Conservation (phyloP, 768 basidiomycete genomes). For the Mycena galopus region DNA sequence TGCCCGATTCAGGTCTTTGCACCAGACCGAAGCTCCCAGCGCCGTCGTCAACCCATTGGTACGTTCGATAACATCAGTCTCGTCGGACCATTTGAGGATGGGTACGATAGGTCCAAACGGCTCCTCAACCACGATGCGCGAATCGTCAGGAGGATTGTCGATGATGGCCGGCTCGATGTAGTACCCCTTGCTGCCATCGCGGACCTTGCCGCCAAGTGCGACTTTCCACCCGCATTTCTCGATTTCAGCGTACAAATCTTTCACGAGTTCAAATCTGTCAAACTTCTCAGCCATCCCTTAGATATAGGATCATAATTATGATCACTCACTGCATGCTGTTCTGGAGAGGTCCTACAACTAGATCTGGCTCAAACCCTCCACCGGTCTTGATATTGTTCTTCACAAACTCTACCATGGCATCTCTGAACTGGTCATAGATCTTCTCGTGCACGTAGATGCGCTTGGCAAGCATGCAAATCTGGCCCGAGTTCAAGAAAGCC, state of each 20-base stretch:
- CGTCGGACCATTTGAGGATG: neutral
- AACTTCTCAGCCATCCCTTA: neutral
- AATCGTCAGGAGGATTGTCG: neutral
- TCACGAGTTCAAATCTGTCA: neutral
- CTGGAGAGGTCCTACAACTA: neutral
- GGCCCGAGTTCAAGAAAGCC: neutral
- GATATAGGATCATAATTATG: neutral
- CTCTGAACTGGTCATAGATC: constrained; percentile 1
- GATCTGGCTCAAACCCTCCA: neutral
- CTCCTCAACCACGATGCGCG: constrained; percentile 1
- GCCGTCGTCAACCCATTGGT: neutral
- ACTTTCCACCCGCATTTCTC: neutral
- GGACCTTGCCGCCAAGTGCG: neutral
- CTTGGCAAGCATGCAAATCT: constrained; percentile 1
- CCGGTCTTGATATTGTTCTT: neutral
- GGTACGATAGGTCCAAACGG: neutral
- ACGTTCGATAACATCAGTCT: neutral
- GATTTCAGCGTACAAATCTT: neutral
- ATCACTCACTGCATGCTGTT: neutral
- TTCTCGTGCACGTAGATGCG: constrained; percentile 2
- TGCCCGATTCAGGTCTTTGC: neutral
- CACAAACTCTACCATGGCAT: neutral
- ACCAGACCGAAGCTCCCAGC: neutral
- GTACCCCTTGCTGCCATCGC: neutral
- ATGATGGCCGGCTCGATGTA: neutral